phyloP scores from a whole-genome alignment of 73 alveolate species.

The Tetrahymena malaccensis region DNA sequence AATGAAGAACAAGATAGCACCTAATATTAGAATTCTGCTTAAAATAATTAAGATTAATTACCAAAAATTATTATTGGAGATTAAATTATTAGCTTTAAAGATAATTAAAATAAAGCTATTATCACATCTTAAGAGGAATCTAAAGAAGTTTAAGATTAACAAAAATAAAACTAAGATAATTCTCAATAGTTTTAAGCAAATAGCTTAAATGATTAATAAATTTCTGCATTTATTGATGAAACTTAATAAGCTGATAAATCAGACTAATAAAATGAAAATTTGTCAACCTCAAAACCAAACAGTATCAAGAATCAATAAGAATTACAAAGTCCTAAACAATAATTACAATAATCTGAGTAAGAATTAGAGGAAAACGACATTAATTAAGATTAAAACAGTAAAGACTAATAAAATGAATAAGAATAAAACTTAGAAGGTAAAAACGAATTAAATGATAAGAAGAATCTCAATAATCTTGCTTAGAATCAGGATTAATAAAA shows the following conservation, averaged over 20 bases:
- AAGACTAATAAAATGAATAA: too few relatives aligned
- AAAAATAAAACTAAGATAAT: background rate
- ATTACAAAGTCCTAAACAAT: too few relatives aligned
- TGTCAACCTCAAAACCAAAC: too few relatives aligned
- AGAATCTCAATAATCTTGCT: too few relatives aligned
- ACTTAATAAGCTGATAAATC: background rate
- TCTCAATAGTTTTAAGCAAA: background rate
- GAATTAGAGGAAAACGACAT: too few relatives aligned
- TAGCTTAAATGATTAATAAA: background rate
- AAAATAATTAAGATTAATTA: background rate
- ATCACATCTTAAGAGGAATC: background rate
- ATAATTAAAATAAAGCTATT: background rate
- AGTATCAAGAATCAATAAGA: too few relatives aligned
- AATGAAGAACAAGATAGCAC: background rate
- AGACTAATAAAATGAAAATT: background rate
- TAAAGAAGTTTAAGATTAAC: background rate
- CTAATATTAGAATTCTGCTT: background rate
- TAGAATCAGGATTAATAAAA: too few relatives aligned
- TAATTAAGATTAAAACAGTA: too few relatives aligned
- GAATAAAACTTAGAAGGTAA: too few relatives aligned
- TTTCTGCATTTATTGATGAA: background rate
- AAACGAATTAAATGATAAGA: too few relatives aligned
- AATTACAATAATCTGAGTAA: too few relatives aligned
- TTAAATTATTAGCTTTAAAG: background rate
- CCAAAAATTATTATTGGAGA: background rate